These are phyloP conservation scores for Penicillium cosmopolitanum DNA, from an alignment of 495 filamentous ascomycete genomes.

Conservation along the genomic window DNA sequence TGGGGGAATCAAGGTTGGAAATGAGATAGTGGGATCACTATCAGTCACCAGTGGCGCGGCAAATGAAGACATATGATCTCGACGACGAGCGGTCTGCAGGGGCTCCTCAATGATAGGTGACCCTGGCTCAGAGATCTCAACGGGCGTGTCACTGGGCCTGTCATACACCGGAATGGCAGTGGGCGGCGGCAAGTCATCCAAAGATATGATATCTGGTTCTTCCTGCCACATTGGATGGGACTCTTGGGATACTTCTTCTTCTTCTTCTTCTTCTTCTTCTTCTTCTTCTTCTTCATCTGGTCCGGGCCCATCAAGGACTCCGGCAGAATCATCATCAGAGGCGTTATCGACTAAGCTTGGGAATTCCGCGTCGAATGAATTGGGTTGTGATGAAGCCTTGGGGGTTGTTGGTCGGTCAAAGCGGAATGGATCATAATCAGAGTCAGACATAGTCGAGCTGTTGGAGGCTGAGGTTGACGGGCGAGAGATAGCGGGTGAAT, in stretches of 20 bases:
- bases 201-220: conserved; percentile 9
- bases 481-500: conserved; percentile 35
- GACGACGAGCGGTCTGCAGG: conserved; percentile 29
- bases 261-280: too few relatives aligned
- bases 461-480: conserved; percentile 47
- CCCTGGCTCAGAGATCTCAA: conserved; percentile 29
- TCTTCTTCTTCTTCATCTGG: conserved; percentile 42
- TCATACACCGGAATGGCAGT: conserved; percentile 21
- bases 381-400: conserved; percentile 16
- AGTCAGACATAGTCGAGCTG: conserved; percentile 40
- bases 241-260: too few relatives aligned
- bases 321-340: conserved; percentile 16
- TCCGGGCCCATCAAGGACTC: conserved; percentile 27
- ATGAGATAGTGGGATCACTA: conserved; percentile 27
- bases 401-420: conserved; percentile 45
- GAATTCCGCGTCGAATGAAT: conserved; percentile 11
- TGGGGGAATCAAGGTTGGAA: conserved; percentile 41
- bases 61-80: conserved; percentile 7
- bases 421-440: conserved; percentile 51
- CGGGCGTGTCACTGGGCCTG: conserved; percentile 10
- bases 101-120: conserved; percentile 35
- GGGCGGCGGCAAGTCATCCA: conserved; percentile 16
- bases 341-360: background rate
- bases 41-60: background rate
- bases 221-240: conserved; percentile 26